Percentiles rank a stretch among this genome's conserved stretches.
Evolutionary conservation across 192 early-diverging fungal genomes (phyloP).

Genomic region (Backusella luteola): DNA sequence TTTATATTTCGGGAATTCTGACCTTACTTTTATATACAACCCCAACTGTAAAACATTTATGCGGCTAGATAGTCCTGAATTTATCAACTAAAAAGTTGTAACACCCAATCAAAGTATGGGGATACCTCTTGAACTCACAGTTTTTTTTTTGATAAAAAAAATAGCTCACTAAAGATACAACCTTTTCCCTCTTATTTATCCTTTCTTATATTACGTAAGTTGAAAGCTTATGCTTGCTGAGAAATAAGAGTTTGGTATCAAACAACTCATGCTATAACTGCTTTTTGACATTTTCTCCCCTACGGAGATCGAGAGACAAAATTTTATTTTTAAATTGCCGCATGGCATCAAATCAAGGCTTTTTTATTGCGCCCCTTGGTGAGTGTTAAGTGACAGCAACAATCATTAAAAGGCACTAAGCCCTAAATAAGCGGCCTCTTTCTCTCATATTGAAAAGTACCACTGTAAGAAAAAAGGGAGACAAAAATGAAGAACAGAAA

Average conservation of each 20-base stretch:
- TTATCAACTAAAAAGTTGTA: neutral
- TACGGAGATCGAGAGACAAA: neutral
- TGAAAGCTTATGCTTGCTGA: neutral
- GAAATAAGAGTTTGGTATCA: neutral
- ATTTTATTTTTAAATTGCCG: neutral
- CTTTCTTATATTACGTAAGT: neutral
- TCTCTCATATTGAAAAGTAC: neutral
- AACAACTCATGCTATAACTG: neutral
- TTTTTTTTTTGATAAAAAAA: neutral
- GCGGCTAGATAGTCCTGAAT: neutral
- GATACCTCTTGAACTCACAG: neutral
- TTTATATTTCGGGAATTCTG: neutral
- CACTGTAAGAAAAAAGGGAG: neutral
- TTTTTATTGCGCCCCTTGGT: neutral
- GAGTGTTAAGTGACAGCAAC: neutral
- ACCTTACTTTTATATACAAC: neutral
- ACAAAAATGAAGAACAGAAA: neutral
- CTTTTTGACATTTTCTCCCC: neutral
- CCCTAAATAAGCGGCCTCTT: neutral
- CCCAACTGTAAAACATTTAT: conserved; percentile 2
- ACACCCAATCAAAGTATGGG: neutral
- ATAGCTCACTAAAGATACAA: neutral
- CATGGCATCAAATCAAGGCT: neutral
- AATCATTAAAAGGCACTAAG: neutral
- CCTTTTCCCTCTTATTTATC: neutral